phyloP scores from a whole-genome alignment of 2,329 filamentous ascomycete species.

The Colletotrichum gigasporum region DNA sequence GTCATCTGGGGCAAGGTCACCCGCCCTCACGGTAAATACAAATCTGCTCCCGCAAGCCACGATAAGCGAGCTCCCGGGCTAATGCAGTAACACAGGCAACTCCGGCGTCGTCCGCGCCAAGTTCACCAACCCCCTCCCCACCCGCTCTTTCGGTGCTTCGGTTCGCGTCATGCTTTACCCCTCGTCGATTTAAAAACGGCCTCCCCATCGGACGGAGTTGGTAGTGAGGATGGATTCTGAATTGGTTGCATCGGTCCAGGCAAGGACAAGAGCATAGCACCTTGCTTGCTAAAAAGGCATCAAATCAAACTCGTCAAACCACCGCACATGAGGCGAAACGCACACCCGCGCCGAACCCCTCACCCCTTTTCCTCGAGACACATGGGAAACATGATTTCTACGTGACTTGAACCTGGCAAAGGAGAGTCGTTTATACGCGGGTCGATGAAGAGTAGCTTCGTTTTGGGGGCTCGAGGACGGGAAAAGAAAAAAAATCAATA shows the following conservation, averaged over 20 bases:
- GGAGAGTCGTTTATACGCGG: constrained; percentile 14
- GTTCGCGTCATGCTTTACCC: constrained; percentile 98
- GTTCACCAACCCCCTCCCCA: constrained; percentile 95
- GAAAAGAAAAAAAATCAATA: constrained; percentile 29
- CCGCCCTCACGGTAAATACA: constrained; percentile 83
- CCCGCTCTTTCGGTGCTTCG: constrained; percentile 95
- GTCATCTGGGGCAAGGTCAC: constrained; percentile 99
- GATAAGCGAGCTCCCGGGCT: constrained; percentile 7
- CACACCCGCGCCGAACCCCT: constrained; percentile 36
- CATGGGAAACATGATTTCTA: constrained; percentile 31
- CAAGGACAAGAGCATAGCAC: constrained; percentile 62
- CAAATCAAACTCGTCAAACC: constrained; percentile 62
- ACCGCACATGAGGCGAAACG: constrained; percentile 33
- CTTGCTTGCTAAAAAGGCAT: constrained; percentile 60
- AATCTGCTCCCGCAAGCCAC: not conserved
- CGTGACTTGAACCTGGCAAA: constrained; percentile 19
- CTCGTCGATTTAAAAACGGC: constrained; percentile 86
- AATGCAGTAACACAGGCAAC: constrained; percentile 72
- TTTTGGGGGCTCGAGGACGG: constrained; percentile 29
- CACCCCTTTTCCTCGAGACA: constrained; percentile 34
- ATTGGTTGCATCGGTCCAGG: constrained; percentile 68
- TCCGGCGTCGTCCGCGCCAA: constrained; percentile 97
- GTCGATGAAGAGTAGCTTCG: constrained; percentile 29
- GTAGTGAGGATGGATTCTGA: constrained; percentile 70
- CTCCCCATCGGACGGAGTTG: constrained; percentile 64